Evolutionary conservation across 2,329 filamentous ascomycete genomes (phyloP).

Genomic region (Exophiala alcalophila): DNA sequence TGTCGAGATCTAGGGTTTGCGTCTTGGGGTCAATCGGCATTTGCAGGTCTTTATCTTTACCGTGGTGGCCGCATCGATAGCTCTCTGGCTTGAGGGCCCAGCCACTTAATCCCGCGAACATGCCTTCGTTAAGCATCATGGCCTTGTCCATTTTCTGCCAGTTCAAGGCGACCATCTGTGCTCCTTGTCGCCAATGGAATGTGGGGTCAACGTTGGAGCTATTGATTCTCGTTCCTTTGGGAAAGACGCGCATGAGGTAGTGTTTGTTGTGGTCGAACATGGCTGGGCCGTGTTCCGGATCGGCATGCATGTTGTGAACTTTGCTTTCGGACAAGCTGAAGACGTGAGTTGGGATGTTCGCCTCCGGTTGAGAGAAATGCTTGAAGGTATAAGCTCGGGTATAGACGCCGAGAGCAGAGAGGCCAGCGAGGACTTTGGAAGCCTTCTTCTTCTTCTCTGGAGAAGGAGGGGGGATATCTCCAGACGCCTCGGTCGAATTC

Average conservation of each 20-base stretch:
- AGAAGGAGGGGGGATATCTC: slow-evolving; percentile 15
- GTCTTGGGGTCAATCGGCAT: slow-evolving; percentile 43
- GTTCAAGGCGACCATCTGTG: slow-evolving; percentile 88
- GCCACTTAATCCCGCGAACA: slow-evolving; percentile 78
- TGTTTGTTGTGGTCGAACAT: slow-evolving; percentile 79
- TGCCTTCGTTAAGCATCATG: slow-evolving; percentile 93
- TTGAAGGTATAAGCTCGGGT: slow-evolving; percentile 81
- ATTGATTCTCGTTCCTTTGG: slow-evolving; percentile 73
- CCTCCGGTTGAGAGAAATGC: slow-evolving; percentile 63
- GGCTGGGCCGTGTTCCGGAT: slow-evolving; percentile 49
- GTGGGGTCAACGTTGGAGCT: slow-evolving; percentile 86
- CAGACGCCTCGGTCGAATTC: slow-evolving; percentile 41
- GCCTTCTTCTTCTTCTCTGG: slow-evolving; percentile 45
- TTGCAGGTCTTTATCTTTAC: slow-evolving; percentile 33
- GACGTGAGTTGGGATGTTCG: slow-evolving; percentile 58
- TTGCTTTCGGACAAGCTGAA: slow-evolving; percentile 63
- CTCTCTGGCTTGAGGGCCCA: slow-evolving; percentile 82
- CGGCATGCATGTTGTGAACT: slow-evolving; percentile 62
- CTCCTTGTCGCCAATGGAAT: slow-evolving; percentile 81
- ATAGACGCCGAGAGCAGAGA: slow-evolving; percentile 77
- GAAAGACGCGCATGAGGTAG: slow-evolving; percentile 84
- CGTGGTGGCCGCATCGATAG: slow-evolving; percentile 51
- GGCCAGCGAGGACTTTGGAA: slow-evolving; percentile 65
- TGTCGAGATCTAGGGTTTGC: slow-evolving; percentile 62
- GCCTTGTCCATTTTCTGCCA: slow-evolving; percentile 90